Evolutionary conservation across 345 rosid species (phyloP), one percentile per base, ranked within the genome.

Genomic region (Arabidopsis suecica): DNA sequence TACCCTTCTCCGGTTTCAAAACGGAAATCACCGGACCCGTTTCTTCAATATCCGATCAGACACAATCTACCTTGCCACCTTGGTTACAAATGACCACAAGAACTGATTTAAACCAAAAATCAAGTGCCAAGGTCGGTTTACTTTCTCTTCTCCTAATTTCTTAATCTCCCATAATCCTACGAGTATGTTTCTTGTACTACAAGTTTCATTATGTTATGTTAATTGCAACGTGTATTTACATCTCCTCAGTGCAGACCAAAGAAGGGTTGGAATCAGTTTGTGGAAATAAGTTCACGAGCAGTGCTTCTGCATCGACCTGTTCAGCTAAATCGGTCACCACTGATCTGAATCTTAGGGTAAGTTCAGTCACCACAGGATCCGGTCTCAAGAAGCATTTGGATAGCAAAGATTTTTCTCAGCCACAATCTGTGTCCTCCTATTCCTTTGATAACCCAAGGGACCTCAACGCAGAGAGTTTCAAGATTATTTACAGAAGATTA

Each of bases 51-150:
- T 86, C 89, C 10, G 90, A 90, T 70, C 93, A 83, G 53, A 83
- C 76, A 73, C 89, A 79, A 78, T 83, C 86, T 49, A 72, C 79
- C 51, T 75, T 90, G 66, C 89, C 93, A 41, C 78, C 98, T 61
- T 90, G 95, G 93, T 68, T 93, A 84, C 93, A 78, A 64, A 86
- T 84, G 93, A 69, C 86, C 37, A 86, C 84, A 76, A 71, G 78
- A 6, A 78, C 73, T 67, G 70, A 59, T 6, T 58, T 78, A 56
- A 83, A 81, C 73, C 79, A 80, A 34, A 84, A 65, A 53, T 40
- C 63, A 45, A 67, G 75, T 66, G 48, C 18, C 74, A 83, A 87
- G 93, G 91, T 89, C 65, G 69, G 82, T 78, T 22, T 72, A 62
- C 42, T 47, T 48, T 67, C 38, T 42, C 56, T 40, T 53, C 2